These are phyloP conservation scores for Thalassiosira ordinaria DNA, from an alignment of 352 stramenopile species.

Conservation along the genomic window DNA sequence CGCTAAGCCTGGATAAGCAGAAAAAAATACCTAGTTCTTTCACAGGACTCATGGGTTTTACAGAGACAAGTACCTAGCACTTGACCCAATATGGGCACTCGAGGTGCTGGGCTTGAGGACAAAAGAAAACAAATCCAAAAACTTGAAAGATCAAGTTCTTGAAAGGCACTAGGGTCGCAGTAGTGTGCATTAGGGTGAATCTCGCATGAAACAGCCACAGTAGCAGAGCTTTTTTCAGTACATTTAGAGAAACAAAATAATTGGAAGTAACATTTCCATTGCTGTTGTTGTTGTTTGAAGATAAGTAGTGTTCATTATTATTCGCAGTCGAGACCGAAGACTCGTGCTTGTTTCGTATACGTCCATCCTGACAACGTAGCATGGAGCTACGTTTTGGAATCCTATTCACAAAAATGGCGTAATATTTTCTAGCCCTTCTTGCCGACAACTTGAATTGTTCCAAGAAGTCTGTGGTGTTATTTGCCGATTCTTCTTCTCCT, in stretches of 20 bases:
- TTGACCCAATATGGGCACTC: no score
- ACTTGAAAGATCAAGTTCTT: not conserved
- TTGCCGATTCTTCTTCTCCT: not conserved
- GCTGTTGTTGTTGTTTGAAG: not conserved
- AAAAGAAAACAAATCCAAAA: not conserved
- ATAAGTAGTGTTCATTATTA: conserved; percentile 10
- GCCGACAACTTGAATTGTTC: conserved; percentile 26
- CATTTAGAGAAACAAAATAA: no score
- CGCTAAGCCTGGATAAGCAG: no score
- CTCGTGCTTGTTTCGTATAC: conserved; percentile 14
- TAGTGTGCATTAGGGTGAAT: not conserved
- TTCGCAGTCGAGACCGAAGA: not conserved
- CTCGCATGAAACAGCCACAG: not conserved
- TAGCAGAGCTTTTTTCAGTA: not conserved
- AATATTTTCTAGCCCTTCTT: conserved; percentile 17
- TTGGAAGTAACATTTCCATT: not conserved
- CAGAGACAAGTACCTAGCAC: no score
- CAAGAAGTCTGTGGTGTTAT: conserved; percentile 21
- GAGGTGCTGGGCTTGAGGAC: not conserved
- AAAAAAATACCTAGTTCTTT: no score
- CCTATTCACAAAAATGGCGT: conserved; percentile 2
- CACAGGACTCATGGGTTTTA: no score
- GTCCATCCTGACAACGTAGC: conserved; percentile 7
- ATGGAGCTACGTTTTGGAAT: conserved; percentile 31
- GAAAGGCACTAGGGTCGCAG: not conserved